A percentile compares a stretch with the other conserved stretches of the same genome.
These are phyloP conservation scores for Mortierella sp. DNA, from an alignment of 371 early-diverging fungal species.

Conservation along the genomic window DNA sequence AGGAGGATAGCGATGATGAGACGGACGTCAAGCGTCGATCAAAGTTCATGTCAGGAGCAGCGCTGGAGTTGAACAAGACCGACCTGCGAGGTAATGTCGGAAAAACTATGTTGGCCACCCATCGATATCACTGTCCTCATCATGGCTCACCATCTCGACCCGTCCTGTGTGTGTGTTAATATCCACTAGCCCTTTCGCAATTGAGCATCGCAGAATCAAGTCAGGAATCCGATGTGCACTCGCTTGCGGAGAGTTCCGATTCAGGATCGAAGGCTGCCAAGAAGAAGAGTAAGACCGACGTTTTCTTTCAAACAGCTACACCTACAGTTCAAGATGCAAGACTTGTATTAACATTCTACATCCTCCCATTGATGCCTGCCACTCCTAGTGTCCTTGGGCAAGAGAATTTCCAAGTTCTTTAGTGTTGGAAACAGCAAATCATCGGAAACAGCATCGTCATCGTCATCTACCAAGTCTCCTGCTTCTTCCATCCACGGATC, in stretches of 20 bases:
- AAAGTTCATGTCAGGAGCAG: constrained; percentile 41
- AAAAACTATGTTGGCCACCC: neutral
- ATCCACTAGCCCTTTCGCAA: constrained; percentile 19
- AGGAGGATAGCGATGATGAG: constrained; percentile 50
- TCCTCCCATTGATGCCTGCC: neutral
- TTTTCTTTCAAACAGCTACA: neutral
- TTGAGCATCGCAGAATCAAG: constrained; percentile 12
- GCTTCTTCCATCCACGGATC: constrained; percentile 5
- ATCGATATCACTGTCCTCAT: neutral
- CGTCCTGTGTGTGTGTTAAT: neutral
- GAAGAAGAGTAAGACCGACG: constrained; percentile 27
- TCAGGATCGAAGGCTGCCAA: constrained; percentile 19
- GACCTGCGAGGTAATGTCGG: constrained; percentile 9
- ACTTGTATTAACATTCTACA: neutral
- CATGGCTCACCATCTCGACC: neutral
- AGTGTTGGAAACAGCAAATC: constrained; percentile 17
- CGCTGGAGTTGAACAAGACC: constrained; percentile 25
- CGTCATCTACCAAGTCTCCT: constrained; percentile 1
- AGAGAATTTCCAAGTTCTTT: constrained; percentile 44
- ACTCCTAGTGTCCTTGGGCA: constrained; percentile 20
- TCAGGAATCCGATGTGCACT: constrained; percentile 2
- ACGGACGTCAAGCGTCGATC: constrained; percentile 22
- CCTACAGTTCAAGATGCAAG: neutral
- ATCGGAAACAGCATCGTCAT: neutral
- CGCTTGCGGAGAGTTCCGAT: constrained; percentile 10